These are phyloP conservation scores for Sanghuangporus weigelae DNA, from an alignment of 1,284 basidiomycete genomes.

Conservation along the genomic window DNA sequence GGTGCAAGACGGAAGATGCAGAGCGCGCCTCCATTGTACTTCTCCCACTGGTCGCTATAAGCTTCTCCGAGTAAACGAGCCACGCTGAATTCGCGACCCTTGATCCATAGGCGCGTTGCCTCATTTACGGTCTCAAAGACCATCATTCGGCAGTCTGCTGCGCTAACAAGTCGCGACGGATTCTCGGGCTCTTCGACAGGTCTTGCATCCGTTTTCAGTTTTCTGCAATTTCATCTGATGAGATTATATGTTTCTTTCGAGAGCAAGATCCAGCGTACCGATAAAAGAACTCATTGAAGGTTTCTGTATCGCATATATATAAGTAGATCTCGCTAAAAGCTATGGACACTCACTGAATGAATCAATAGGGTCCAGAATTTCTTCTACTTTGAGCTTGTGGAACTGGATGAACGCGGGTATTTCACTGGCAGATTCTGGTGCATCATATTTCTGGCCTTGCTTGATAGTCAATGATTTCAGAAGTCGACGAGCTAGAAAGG, in stretches of 20 bases:
- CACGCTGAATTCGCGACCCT: conserved; percentile 90
- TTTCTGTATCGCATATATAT: conserved; percentile 44
- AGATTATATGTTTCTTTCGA: conserved; percentile 8
- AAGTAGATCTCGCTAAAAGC: not conserved
- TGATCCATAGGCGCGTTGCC: conserved; percentile 94
- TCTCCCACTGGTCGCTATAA: conserved; percentile 63
- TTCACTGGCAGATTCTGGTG: conserved; percentile 76
- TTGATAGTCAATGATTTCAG: conserved; percentile 91
- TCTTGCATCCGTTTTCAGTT: conserved; percentile 80
- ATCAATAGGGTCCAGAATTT: conserved; percentile 78
- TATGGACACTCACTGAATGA: conserved; percentile 64
- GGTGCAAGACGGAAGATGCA: conserved; percentile 92
- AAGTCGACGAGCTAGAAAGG: conserved; percentile 57
- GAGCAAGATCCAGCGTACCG: conserved; percentile 32
- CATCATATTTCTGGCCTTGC: conserved; percentile 92
- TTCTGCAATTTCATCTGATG: conserved; percentile 43
- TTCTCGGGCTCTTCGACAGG: conserved; percentile 74
- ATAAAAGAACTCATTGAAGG: conserved; percentile 90
- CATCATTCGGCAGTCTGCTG: conserved; percentile 94
- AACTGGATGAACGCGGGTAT: conserved; percentile 89
- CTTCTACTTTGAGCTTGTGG: conserved; percentile 78
- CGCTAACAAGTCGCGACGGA: conserved; percentile 74
- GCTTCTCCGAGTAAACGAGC: conserved; percentile 73
- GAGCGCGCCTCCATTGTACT: conserved; percentile 72
- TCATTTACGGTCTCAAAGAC: conserved; percentile 81